Evolutionary conservation across 1,284 basidiomycete genomes (phyloP).

Genomic region (Dichomitus squalens): DNA sequence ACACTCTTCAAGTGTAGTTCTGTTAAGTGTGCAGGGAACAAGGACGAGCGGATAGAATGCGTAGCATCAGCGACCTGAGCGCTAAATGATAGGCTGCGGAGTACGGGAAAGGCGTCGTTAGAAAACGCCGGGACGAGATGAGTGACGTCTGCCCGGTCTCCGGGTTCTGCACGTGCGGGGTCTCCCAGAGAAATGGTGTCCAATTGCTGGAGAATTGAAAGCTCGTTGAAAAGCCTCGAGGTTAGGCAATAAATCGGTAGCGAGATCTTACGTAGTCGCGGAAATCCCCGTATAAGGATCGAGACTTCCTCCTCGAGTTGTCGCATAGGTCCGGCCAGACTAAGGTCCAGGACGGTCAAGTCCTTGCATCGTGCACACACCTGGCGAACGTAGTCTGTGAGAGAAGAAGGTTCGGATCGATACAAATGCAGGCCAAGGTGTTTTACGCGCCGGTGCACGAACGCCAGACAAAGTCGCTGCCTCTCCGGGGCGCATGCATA

Average conservation of each 20-base stretch:
- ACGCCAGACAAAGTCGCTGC: constrained; percentile 37
- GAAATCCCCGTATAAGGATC: constrained; percentile 41
- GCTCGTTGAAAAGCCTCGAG: constrained; percentile 41
- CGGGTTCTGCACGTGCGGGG: constrained; percentile 41
- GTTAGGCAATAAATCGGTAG: constrained; percentile 56
- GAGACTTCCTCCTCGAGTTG: constrained; percentile 39
- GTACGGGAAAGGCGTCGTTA: constrained; percentile 51
- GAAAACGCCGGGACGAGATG: constrained; percentile 44
- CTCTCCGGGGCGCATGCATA: constrained; percentile 22
- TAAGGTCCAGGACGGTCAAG: constrained; percentile 46
- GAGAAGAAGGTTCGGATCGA: constrained; percentile 22
- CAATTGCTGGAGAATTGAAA: constrained; percentile 49
- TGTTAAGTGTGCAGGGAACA: constrained; percentile 42
- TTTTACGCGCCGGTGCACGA: constrained; percentile 43
- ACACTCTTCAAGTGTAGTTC: constrained; percentile 52
- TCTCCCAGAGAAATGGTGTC: constrained; percentile 49
- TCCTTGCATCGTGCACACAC: constrained; percentile 48
- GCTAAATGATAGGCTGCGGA: constrained; percentile 52
- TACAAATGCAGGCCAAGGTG: constrained; percentile 36
- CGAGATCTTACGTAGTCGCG: constrained; percentile 47
- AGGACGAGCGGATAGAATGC: constrained; percentile 15
- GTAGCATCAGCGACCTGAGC: constrained; percentile 40
- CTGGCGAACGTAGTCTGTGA: constrained; percentile 44
- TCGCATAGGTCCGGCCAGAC: constrained; percentile 36
- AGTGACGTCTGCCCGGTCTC: constrained; percentile 44